Evolutionary conservation across 495 filamentous ascomycete genomes (phyloP).

Genomic region (Cercophora sp.): DNA sequence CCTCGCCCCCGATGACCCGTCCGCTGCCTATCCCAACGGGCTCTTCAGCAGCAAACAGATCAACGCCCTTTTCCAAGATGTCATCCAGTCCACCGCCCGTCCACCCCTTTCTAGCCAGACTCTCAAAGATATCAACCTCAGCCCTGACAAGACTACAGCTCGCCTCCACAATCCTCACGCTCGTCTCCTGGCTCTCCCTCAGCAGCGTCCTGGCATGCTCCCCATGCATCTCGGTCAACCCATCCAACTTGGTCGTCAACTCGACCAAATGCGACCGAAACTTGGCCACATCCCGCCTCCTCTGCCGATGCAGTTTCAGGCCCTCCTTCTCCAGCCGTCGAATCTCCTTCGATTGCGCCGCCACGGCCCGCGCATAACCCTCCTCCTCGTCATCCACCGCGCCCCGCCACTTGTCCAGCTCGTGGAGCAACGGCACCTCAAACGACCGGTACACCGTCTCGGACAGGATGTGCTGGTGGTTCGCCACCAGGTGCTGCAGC

Average conservation of each 20-base stretch:
- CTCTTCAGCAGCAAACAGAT: constrained; percentile 54
- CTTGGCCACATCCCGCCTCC: constrained; percentile 47
- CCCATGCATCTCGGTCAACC: constrained; percentile 55
- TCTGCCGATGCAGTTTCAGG: constrained; percentile 52
- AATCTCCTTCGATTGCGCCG: constrained; percentile 50
- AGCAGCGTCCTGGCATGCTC: constrained; percentile 52
- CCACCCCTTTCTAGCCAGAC: constrained; percentile 61
- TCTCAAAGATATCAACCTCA: constrained; percentile 64
- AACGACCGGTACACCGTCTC: constrained; percentile 63
- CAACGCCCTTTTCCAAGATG: constrained; percentile 54
- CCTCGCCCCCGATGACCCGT: constrained; percentile 12
- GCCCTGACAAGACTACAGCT: constrained; percentile 57
- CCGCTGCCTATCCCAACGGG: constrained; percentile 10
- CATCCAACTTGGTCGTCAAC: constrained; percentile 57
- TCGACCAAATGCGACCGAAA: constrained; percentile 54
- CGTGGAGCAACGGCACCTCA: constrained; percentile 61
- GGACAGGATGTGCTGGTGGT: constrained; percentile 60
- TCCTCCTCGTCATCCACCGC: constrained; percentile 58
- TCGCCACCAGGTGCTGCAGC: constrained; percentile 61
- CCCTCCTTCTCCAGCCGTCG: constrained; percentile 57
- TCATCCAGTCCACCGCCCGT: constrained; percentile 60
- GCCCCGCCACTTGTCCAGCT: constrained; percentile 57
- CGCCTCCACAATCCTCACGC: constrained; percentile 53
- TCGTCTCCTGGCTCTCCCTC: constrained; percentile 56
- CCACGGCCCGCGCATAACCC: constrained; percentile 49